Conservation (phyloP, 2,329 filamentous ascomycete genomes). For the Furcasterigmium sp. region DNA sequence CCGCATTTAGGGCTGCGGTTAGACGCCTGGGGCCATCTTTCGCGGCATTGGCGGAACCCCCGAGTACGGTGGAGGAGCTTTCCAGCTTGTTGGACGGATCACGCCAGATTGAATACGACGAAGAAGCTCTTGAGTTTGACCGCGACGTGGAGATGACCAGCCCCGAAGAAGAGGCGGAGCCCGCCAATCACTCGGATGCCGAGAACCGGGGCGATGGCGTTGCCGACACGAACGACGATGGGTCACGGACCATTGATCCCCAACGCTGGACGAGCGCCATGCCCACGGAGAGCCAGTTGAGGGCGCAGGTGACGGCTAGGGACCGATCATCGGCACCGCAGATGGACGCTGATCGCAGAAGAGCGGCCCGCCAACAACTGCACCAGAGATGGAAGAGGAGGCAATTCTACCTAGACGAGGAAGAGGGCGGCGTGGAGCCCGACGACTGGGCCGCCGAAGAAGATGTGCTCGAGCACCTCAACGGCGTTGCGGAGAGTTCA, state of each 20-base stretch:
- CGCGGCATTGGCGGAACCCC: slow-evolving; percentile 38
- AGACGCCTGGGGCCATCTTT: slow-evolving; percentile 18
- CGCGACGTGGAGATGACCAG: slow-evolving; percentile 10
- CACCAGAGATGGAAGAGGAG: slow-evolving; percentile 71
- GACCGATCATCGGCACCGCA: slow-evolving; percentile 28
- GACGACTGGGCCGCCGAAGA: slow-evolving; percentile 58
- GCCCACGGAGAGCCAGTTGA: slow-evolving; percentile 34
- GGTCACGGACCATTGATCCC: slow-evolving; percentile 13
- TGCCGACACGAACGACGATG: slow-evolving; percentile 6
- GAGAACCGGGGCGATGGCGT: slow-evolving; percentile 13
- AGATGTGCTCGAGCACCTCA: slow-evolving; percentile 42
- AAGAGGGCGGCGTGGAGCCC: slow-evolving; percentile 67
- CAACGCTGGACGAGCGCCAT: slow-evolving; percentile 22
- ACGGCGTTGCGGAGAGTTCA: slow-evolving; percentile 34
- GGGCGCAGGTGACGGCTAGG: slow-evolving; percentile 28
- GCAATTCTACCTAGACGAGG: slow-evolving; percentile 79
- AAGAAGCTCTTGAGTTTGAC: slow-evolving; percentile 12
- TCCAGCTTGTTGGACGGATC: slow-evolving; percentile 28
- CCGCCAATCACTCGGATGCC: slow-evolving; percentile 18
- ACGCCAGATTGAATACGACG: slow-evolving; percentile 12
- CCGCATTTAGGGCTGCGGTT: too few relatives aligned
- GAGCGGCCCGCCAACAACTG: slow-evolving; percentile 44
- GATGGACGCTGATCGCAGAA: slow-evolving; percentile 32
- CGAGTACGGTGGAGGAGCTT: slow-evolving; percentile 36
- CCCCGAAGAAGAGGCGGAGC: slow-evolving; percentile 16